Evolutionary conservation across 768 basidiomycete genomes (phyloP), one percentile per base, ranked within the genome.

Genomic region (Rhodotorula paludigena): DNA sequence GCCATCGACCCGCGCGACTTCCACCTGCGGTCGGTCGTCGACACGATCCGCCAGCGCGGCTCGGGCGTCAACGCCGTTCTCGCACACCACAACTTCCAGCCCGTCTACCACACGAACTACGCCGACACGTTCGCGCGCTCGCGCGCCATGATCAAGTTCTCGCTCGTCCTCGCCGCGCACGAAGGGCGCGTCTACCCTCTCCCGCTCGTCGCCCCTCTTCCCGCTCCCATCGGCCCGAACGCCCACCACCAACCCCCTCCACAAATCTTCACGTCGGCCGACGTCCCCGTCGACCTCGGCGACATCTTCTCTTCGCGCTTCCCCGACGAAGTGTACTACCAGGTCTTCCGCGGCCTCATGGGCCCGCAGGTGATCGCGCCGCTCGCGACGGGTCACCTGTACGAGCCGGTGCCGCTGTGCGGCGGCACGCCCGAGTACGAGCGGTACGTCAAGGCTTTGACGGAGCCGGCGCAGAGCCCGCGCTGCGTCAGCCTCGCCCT

Each of bases 291-390:
- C 56, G 94, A 98, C 79, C 80, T 99, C 45, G 89, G 94, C 76
- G 92, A 96, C 60, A 89, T 98, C 68, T 98, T 97, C 81, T 93
- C 92, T 16, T 82, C 90, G 78, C 87, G 92, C 52, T 83, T 99
- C 33, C 94, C 94, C 2, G 96, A 98, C 78, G 92, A 98, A 77
- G 83, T 97, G 65, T 98, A 93, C 81, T 97, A 87, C 79, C 96
- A 97, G 78, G 84, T 98, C 71, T 96, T 92, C 45, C 87, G 92
- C 25, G 94, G 96, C 10, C 83, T 98, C 21, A 77, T 97, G 59
- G 86, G 87, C 15, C 90, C 94, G 0, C 89, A 91, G 74, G 86
- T 91, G 16, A 84, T 98, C 32, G 88, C 92, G n/a, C 96, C 94
- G 89, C 85, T 99, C 65, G 92, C 90, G 23, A 86, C 84, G 33